phyloP scores from a whole-genome alignment of 208 protist genomes.

The Trypanosoma caninum region DNA sequence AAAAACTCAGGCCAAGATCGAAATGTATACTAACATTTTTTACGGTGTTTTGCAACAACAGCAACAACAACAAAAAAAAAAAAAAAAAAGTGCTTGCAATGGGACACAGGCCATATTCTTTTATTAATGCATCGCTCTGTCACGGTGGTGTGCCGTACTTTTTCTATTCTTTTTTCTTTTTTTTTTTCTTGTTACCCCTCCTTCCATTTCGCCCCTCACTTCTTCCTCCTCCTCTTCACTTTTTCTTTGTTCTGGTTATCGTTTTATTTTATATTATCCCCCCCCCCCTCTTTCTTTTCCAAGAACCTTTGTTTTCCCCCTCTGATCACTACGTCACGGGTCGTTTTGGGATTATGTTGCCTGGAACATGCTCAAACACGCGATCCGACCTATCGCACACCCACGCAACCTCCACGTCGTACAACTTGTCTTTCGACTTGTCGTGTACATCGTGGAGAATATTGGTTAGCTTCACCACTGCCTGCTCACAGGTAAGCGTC shows the following conservation, averaged over 20 bases:
- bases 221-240: background rate
- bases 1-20: too few relatives aligned
- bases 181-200: constrained; percentile 12
- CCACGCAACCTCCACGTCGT: constrained; percentile 97
- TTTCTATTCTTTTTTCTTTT: constrained; percentile 5
- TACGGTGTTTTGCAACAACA: too few relatives aligned
- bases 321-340: constrained; percentile 17
- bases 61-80: too few relatives aligned
- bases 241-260: constrained; percentile 5
- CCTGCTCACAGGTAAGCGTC: constrained; percentile 92
- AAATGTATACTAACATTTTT: too few relatives aligned
- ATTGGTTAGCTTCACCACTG: constrained; percentile 92
- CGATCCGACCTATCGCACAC: constrained; percentile 91
- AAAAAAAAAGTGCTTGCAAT: background rate
- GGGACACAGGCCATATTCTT: too few relatives aligned
- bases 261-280: background rate
- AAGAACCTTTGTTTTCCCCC: background rate
- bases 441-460: constrained; percentile 90
- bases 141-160: too few relatives aligned
- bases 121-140: too few relatives aligned
- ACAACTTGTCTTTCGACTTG: constrained; percentile 94
- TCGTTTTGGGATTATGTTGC: constrained; percentile 43
- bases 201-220: constrained; percentile 7
- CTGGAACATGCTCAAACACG: constrained; percentile 75
- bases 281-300: background rate